Evolutionary conservation across 2,329 filamentous ascomycete genomes (phyloP).

Genomic region (Chaetomium sp.): DNA sequence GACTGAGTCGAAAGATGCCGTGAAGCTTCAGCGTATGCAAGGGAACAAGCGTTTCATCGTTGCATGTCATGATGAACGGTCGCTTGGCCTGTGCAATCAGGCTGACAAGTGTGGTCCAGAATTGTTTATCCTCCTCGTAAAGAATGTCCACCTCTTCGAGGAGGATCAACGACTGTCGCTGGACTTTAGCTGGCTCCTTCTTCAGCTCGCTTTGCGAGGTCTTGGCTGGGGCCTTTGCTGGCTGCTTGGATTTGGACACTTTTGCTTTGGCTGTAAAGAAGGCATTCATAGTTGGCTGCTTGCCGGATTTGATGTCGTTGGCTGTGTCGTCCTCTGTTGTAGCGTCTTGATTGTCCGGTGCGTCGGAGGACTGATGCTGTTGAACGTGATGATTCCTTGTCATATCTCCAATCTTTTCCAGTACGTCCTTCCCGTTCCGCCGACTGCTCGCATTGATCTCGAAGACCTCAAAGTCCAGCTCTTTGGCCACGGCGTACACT

Average conservation of each 20-base stretch:
- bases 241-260: constrained; percentile 31
- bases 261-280: constrained; percentile 70
- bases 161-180: constrained; percentile 93
- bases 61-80: constrained; percentile 94
- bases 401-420: constrained; percentile 96
- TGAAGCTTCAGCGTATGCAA: constrained; percentile 74
- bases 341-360: constrained; percentile 36
- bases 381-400: constrained; percentile 88
- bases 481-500: constrained; percentile 87
- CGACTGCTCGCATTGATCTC: constrained; percentile 87
- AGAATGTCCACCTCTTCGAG: constrained; percentile 92
- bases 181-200: constrained; percentile 50
- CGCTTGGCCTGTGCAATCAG: constrained; percentile 84
- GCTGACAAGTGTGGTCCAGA: constrained; percentile 80
- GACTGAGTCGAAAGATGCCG: constrained; percentile 76
- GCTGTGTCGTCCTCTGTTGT: constrained; percentile 52
- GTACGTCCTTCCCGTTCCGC: constrained; percentile 82
- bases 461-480: constrained; percentile 90
- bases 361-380: constrained; percentile 46
- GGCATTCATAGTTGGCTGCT: constrained; percentile 76
- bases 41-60: constrained; percentile 82
- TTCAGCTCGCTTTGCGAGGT: constrained; percentile 34
- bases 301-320: constrained; percentile 64
- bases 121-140: constrained; percentile 94
- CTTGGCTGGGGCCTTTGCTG: constrained; percentile 38